Conservation (phyloP, 345 rosid species). For the Linum usitatissimum region DNA sequence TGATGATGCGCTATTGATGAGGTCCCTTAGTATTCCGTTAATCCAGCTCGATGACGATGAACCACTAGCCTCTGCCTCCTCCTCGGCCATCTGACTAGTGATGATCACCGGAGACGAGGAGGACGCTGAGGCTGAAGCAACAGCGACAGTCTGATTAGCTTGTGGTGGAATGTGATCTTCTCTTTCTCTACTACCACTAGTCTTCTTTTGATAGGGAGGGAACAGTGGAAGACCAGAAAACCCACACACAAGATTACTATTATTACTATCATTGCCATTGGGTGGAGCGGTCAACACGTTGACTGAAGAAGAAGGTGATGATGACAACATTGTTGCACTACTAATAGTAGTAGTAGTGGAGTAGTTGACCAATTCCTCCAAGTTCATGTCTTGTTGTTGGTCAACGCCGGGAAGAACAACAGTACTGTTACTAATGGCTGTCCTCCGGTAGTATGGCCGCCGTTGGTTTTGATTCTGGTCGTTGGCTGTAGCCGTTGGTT, state of each 20-base stretch:
- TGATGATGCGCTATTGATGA: slow-evolving; percentile 32
- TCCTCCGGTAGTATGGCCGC: slow-evolving; percentile 21
- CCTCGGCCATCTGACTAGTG: slow-evolving; percentile 27
- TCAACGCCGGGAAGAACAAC: not conserved
- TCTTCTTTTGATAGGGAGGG: slow-evolving; percentile 38
- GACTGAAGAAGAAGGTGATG: not conserved
- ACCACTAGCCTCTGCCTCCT: slow-evolving; percentile 54
- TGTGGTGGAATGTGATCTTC: not conserved
- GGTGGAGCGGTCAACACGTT: not conserved
- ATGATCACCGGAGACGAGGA: not conserved
- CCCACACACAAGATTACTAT: slow-evolving; percentile 44
- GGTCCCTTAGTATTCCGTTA: slow-evolving; percentile 78
- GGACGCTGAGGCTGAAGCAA: not conserved
- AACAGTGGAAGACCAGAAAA: slow-evolving; percentile 90
- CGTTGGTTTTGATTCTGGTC: slow-evolving; percentile 18
- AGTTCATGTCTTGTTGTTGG: not conserved
- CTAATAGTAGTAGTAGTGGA: slow-evolving; percentile 30
- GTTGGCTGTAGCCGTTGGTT: slow-evolving; percentile 12
- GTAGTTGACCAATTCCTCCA: slow-evolving; percentile 33
- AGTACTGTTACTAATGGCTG: not conserved
- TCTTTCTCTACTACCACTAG: not conserved
- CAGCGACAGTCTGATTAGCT: slow-evolving; percentile 6
- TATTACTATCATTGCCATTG: not conserved
- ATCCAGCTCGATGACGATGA: slow-evolving; percentile 48
- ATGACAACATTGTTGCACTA: slow-evolving; percentile 12